Percentiles rank a stretch among this genome's conserved stretches.
phyloP scores from a whole-genome alignment of 257 asterid genomes.

The Solanum appendiculatum region DNA sequence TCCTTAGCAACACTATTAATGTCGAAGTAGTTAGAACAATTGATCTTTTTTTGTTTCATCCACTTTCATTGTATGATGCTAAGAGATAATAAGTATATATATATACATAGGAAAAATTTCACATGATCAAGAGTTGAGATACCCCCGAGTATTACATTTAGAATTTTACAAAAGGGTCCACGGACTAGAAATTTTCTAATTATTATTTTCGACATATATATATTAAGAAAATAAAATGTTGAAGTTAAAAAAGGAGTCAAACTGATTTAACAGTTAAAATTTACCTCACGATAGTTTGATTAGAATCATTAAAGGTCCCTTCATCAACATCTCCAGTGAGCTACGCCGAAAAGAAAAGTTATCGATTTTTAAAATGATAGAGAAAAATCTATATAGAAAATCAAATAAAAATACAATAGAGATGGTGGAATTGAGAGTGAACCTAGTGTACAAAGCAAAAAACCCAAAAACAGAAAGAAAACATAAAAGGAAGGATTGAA shows the following conservation, averaged over 20 bases:
- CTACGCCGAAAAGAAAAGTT: slow-evolving; percentile 22
- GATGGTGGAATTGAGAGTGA: slow-evolving; percentile 21
- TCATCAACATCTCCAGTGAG: slow-evolving; percentile 15
- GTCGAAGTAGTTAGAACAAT: too few species aligned
- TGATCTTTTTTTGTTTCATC: too few species aligned
- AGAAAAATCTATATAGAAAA: not conserved
- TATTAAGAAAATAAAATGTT: not conserved
- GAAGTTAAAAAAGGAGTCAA: not conserved
- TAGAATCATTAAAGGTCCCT: slow-evolving; percentile 20
- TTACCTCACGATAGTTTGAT: slow-evolving; percentile 35
- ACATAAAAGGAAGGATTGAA: slow-evolving; percentile 11
- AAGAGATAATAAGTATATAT: too few species aligned
- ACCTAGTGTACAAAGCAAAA: slow-evolving; percentile 35
- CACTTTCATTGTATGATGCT: too few species aligned
- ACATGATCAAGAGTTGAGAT: too few species aligned
- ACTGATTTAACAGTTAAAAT: slow-evolving; percentile 4
- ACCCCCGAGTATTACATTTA: too few species aligned
- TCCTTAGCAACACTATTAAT: too few species aligned
- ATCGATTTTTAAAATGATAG: not conserved
- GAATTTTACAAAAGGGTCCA: too few species aligned
- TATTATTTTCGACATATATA: too few species aligned
- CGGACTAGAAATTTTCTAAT: too few species aligned
- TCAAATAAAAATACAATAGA: not conserved
- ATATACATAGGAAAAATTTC: too few species aligned
- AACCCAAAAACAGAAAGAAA: slow-evolving; percentile 35